Evolutionary conservation across 2,329 filamentous ascomycete genomes (phyloP).

Genomic region (Colletotrichum coccodes): DNA sequence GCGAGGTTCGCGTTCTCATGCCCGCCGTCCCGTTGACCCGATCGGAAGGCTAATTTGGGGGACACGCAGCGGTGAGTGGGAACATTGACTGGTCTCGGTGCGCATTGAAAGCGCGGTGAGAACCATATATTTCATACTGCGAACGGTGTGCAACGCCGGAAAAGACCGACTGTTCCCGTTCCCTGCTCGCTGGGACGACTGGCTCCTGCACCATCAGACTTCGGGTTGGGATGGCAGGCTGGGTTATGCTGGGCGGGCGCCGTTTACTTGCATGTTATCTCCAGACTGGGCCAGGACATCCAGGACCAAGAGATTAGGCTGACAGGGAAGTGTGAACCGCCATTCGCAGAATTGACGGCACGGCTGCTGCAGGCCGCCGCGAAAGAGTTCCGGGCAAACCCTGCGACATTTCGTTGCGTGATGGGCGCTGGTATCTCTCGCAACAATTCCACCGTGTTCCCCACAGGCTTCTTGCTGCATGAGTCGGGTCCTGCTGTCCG

Average conservation of each 20-base stretch:
- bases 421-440: slow-evolving; percentile 1
- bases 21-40: background rate
- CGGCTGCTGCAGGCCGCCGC: background rate
- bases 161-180: background rate
- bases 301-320: background rate
- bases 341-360: background rate
- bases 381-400: no score
- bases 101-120: background rate
- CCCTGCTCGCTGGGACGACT: background rate
- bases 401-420: no score
- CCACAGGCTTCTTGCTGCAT: background rate
- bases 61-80: background rate
- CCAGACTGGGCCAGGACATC: background rate
- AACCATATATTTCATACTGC: background rate
- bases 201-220: background rate
- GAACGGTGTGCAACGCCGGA: background rate
- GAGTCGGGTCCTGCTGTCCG: slow-evolving; percentile 2
- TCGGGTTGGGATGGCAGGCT: background rate
- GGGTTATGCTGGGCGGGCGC: background rate
- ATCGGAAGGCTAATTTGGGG: background rate
- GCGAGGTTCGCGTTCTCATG: background rate
- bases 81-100: background rate
- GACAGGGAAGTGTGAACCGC: background rate
- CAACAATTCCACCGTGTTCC: background rate
- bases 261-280: background rate